Conservation (phyloP, 768 basidiomycete species). For the Lactarius sp. region DNA sequence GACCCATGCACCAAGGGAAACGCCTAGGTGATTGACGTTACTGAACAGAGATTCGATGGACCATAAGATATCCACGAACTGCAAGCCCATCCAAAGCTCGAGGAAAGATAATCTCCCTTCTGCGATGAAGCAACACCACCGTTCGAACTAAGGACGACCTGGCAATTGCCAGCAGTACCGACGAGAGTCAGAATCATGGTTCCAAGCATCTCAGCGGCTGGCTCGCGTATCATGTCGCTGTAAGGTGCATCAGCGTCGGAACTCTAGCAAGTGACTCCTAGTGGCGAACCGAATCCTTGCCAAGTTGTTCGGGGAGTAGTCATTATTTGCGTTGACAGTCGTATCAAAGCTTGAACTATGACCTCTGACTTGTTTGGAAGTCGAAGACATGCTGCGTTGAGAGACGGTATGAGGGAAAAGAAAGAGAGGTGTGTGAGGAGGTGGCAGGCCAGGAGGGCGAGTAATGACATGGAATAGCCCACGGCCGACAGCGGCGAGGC, state of each 20-base stretch:
- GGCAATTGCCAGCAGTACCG: slow-evolving; percentile 26
- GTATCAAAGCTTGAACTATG: slow-evolving; percentile 3
- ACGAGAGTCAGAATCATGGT: slow-evolving; percentile 28
- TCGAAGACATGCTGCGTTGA: slow-evolving; percentile 9
- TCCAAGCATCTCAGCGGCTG: slow-evolving; percentile 29
- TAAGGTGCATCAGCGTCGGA: neutral
- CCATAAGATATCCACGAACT: slow-evolving; percentile 15
- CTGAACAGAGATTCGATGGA: neutral
- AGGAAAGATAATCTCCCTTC: slow-evolving; percentile 26
- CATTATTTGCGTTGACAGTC: neutral
- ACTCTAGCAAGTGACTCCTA: neutral
- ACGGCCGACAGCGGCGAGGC: neutral
- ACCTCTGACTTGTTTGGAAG: neutral
- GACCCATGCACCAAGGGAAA: slow-evolving; percentile 65
- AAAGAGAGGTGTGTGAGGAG: neutral
- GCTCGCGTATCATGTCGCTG: neutral
- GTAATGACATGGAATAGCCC: neutral
- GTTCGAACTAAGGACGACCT: slow-evolving; percentile 6
- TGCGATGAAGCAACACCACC: slow-evolving; percentile 24
- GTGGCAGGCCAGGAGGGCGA: neutral
- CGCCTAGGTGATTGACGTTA: slow-evolving; percentile 33
- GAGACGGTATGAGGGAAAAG: neutral
- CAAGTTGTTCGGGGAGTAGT: slow-evolving; percentile 26
- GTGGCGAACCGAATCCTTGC: neutral
- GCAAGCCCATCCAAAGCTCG: slow-evolving; percentile 27